Conservation (phyloP, 352 stramenopile genomes). For the Globisporangium paroecandrum region DNA sequence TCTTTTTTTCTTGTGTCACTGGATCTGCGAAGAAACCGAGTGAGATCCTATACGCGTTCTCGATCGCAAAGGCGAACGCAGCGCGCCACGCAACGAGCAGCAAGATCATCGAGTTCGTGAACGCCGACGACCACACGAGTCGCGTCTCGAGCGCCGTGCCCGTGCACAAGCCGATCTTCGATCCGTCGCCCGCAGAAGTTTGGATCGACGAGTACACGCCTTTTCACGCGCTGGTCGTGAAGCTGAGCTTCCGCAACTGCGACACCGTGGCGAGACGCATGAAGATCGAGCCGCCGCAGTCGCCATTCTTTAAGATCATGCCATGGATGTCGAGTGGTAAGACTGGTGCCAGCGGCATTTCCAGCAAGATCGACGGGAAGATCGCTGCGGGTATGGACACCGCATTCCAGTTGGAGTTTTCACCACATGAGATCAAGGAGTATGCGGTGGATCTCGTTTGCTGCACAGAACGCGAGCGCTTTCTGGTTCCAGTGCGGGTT, state of each 20-base stretch:
- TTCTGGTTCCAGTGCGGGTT: conserved; percentile 88
- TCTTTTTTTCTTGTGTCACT: not conserved
- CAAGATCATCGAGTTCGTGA: conserved; percentile 63
- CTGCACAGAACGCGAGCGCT: conserved; percentile 93
- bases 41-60: conserved; percentile 62
- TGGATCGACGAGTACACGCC: conserved; percentile 92
- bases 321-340: conserved; percentile 14
- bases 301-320: conserved; percentile 85
- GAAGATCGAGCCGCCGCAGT: conserved; percentile 83
- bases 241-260: conserved; percentile 91
- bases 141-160: conserved; percentile 66
- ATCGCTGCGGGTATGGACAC: conserved; percentile 94
- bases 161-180: conserved; percentile 85
- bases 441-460: conserved; percentile 91
- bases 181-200: conserved; percentile 74
- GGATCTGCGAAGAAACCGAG: conserved; percentile 44
- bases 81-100: conserved; percentile 28
- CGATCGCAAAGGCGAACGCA: conserved; percentile 45
- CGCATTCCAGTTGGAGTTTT: conserved; percentile 89
- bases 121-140: conserved; percentile 68
- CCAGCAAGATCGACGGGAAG: conserved; percentile 53
- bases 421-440: conserved; percentile 85
- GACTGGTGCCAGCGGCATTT: not conserved
- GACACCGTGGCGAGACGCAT: conserved; percentile 88
- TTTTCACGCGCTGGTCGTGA: conserved; percentile 78